Conservation (phyloP, 768 basidiomycete genomes). For the Lentinus brumalis region DNA sequence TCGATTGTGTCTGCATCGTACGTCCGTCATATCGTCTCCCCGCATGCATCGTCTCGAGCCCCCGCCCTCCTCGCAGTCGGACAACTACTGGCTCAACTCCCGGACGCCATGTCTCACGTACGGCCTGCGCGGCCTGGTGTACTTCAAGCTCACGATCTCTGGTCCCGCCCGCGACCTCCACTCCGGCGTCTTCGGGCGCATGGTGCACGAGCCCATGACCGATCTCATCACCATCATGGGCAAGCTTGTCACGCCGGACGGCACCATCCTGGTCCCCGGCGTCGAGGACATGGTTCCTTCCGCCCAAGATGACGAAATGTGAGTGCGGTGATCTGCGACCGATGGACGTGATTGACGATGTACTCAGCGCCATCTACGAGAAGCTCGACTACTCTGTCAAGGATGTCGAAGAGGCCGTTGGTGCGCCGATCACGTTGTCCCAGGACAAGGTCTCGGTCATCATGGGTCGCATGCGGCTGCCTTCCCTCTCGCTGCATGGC, state of each 20-base stretch:
- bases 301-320: conserved; percentile 75
- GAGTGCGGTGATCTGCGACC: conserved; percentile 20
- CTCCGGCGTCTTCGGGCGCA: conserved; percentile 83
- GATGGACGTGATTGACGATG: not conserved
- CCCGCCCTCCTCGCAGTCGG: conserved; percentile 52
- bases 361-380: conserved; percentile 64
- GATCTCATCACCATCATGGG: conserved; percentile 84
- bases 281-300: conserved; percentile 82
- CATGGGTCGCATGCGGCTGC: conserved; percentile 93
- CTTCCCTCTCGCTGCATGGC: conserved; percentile 89
- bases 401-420: conserved; percentile 77
- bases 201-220: conserved; percentile 92
- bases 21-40: conserved; percentile 27
- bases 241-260: conserved; percentile 76
- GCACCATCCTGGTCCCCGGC: conserved; percentile 88
- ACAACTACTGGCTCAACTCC: conserved; percentile 93
- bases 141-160: conserved; percentile 79
- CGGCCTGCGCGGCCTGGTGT: conserved; percentile 84
- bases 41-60: not conserved
- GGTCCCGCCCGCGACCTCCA: conserved; percentile 90
- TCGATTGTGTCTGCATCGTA: conserved; percentile 93
- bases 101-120: conserved; percentile 83
- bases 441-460: conserved; percentile 76
- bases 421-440: conserved; percentile 73
- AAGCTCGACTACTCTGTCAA: conserved; percentile 68